Conservation (phyloP, 352 stramenopile species). For the Phytophthora litchii region DNA sequence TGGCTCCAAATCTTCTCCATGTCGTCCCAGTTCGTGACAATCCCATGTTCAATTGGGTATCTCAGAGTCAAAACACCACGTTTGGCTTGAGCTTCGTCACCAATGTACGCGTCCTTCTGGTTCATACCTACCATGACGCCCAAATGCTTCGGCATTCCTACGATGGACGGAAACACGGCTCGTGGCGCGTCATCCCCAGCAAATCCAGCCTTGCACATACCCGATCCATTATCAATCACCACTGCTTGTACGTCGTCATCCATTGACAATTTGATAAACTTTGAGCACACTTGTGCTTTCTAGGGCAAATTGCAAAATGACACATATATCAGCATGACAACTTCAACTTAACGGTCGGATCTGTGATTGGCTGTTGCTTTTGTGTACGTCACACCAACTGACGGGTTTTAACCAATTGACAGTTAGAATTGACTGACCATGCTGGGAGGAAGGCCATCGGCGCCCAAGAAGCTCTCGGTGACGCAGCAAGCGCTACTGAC, state of each 20-base stretch:
- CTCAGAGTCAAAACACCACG: constrained; percentile 93
- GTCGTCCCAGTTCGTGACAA: constrained; percentile 99
- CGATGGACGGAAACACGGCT: constrained; percentile 97
- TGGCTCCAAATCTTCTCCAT: constrained; percentile 99
- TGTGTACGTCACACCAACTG: constrained; percentile 19
- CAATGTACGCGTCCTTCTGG: constrained; percentile 94
- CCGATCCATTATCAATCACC: constrained; percentile 97
- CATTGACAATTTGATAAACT: constrained; percentile 7
- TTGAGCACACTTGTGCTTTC: constrained; percentile 2
- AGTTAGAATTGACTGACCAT: constrained; percentile 17
- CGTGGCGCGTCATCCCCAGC: constrained; percentile 96
- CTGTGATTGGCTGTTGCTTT: constrained; percentile 2
- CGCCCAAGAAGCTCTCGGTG: constrained; percentile 34
- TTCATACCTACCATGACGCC: constrained; percentile 98
- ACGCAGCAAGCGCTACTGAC: constrained; percentile 51
- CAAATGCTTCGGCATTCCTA: constrained; percentile 95
- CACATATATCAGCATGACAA: not conserved
- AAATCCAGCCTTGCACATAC: constrained; percentile 99
- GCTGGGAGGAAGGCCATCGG: constrained; percentile 11
- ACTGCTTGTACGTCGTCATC: constrained; percentile 73
- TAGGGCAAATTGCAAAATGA: constrained; percentile 18
- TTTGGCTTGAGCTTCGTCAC: constrained; percentile 94
- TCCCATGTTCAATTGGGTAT: constrained; percentile 99
- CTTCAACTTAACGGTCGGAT: constrained; percentile 31
- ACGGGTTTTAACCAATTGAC: constrained; percentile 1